These are phyloP conservation scores for Rubia peregrina DNA, from an alignment of 305 asterid genomes.

Conservation along the genomic window DNA sequence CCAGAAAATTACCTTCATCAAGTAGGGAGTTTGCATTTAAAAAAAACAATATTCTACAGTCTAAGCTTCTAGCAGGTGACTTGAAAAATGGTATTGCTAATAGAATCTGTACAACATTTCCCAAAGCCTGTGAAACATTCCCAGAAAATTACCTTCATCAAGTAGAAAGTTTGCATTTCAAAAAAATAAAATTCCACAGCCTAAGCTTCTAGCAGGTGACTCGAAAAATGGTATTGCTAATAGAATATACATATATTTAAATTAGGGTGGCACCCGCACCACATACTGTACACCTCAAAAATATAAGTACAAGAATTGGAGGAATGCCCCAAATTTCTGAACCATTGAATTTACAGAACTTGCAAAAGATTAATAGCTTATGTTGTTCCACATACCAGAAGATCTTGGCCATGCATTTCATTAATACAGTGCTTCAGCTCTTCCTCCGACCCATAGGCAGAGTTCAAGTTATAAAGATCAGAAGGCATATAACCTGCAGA, in stretches of 20 bases:
- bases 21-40: neutral
- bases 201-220: neutral
- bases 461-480: constrained; percentile 43
- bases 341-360: neutral
- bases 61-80: constrained; percentile 1
- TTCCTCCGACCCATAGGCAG: constrained; percentile 36
- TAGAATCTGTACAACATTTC: constrained; percentile 34
- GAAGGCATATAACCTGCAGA: constrained; percentile 46
- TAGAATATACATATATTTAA: neutral
- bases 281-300: neutral
- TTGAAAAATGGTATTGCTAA: neutral
- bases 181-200: constrained; percentile 6
- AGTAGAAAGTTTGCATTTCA: neutral
- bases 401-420: constrained; percentile 32
- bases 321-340: neutral
- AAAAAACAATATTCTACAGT: constrained; percentile 5
- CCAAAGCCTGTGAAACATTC: constrained; percentile 31
- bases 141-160: constrained; percentile 7
- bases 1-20: constrained; percentile 8
- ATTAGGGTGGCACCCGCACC: too few relatives aligned
- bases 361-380: constrained; percentile 5
- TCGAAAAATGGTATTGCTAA: neutral
- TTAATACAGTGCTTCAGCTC: constrained; percentile 32
- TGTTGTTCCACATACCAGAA: constrained; percentile 22
- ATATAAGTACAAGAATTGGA: neutral